phyloP scores from a whole-genome alignment of 768 basidiomycete species.

The Tulasnella sp. region DNA sequence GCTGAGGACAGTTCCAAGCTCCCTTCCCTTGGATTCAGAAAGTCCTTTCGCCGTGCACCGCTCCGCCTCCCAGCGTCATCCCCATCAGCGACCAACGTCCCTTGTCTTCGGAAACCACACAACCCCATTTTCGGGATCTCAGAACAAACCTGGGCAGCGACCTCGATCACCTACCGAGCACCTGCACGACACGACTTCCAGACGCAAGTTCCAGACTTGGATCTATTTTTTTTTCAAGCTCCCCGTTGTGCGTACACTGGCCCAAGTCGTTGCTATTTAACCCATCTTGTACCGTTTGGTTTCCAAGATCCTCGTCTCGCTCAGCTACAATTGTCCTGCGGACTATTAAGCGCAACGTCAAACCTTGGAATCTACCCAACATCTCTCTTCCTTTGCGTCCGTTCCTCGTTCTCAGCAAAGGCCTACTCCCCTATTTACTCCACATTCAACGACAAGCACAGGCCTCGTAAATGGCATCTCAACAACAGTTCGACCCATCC shows the following conservation, averaged over 20 bases:
- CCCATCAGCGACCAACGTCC: neutral
- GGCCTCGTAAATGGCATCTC: constrained; percentile 4
- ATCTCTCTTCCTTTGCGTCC: neutral
- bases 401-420: neutral
- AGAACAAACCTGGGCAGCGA: neutral
- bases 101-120: neutral
- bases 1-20: neutral
- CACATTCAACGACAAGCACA: constrained; percentile 1
- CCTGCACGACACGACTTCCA: constrained; percentile 3
- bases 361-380: neutral
- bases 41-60: neutral
- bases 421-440: constrained; percentile 8
- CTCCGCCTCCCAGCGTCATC: neutral
- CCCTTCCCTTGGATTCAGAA: neutral
- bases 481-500: neutral
- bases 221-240: neutral
- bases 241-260: neutral
- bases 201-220: neutral
- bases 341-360: neutral
- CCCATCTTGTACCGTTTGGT: neutral
- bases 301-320: neutral
- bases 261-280: neutral
- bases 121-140: neutral
- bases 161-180: constrained; percentile 5
- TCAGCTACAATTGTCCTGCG: neutral